phyloP scores from a whole-genome alignment of 768 basidiomycete species.

The Vararia minispora region DNA sequence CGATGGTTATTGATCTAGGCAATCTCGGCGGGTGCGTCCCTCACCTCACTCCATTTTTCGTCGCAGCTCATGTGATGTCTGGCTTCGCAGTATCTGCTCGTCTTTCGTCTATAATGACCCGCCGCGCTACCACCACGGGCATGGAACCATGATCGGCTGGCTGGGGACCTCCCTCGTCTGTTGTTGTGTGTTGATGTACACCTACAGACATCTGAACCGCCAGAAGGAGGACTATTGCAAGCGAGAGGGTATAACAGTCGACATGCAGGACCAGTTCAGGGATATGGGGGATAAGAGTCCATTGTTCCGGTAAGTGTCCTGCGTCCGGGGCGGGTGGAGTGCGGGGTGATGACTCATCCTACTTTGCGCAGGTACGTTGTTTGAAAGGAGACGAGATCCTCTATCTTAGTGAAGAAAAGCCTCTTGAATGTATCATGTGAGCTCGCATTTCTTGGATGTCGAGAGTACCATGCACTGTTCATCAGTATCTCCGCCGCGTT shows the following conservation, averaged over 20 bases:
- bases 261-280: constrained; percentile 28
- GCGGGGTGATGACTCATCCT: too few relatives aligned
- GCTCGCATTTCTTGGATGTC: too few relatives aligned
- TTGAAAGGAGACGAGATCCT: too few relatives aligned
- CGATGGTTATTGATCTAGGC: constrained; percentile 41
- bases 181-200: constrained; percentile 33
- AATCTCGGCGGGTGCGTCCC: constrained; percentile 42
- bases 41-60: constrained; percentile 20
- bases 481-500: too few relatives aligned
- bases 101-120: constrained; percentile 31
- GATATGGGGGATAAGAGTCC: constrained; percentile 45
- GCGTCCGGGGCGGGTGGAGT: too few relatives aligned
- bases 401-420: too few relatives aligned
- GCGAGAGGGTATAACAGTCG: constrained; percentile 30
- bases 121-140: constrained; percentile 27
- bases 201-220: constrained; percentile 38
- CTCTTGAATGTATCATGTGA: too few relatives aligned
- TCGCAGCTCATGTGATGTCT: background rate
- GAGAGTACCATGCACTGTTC: too few relatives aligned
- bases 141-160: constrained; percentile 26
- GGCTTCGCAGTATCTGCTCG: constrained; percentile 26
- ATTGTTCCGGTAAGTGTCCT: constrained; percentile 38
- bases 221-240: constrained; percentile 34
- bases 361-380: too few relatives aligned
- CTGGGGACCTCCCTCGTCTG: constrained; percentile 25